These are phyloP conservation scores for Phytophthora citricola DNA, from an alignment of 352 stramenopile species.

Conservation along the genomic window DNA sequence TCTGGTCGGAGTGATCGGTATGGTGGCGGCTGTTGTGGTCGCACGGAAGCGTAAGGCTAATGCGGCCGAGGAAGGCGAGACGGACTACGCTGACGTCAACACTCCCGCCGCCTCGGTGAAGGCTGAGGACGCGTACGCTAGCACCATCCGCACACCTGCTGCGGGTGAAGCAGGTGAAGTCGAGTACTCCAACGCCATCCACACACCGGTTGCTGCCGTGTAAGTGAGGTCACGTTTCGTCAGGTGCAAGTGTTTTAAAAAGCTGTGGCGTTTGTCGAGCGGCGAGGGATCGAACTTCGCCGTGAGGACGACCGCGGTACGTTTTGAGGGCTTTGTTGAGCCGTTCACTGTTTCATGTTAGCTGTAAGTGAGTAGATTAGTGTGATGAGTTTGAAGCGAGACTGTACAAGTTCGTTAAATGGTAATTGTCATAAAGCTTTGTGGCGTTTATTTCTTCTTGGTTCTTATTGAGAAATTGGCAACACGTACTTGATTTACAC, in stretches of 20 bases:
- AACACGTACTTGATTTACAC: too few species aligned
- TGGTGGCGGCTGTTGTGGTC: constrained; percentile 47
- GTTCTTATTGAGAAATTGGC: too few species aligned
- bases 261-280: constrained; percentile 3
- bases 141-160: constrained; percentile 6
- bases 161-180: not conserved
- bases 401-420: constrained; percentile 15
- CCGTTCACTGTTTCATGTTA: constrained; percentile 16
- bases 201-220: constrained; percentile 14
- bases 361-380: constrained; percentile 14
- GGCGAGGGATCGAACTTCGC: constrained; percentile 28
- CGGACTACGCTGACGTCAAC: constrained; percentile 37
- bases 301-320: constrained; percentile 1
- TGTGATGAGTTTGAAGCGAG: constrained; percentile 18
- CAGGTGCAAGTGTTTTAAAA: constrained; percentile 9
- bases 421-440: constrained; percentile 1
- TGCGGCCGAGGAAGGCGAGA: constrained; percentile 19
- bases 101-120: constrained; percentile 25
- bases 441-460: too few species aligned
- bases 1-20: constrained; percentile 48
- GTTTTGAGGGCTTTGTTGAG: constrained; percentile 1
- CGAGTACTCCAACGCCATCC: constrained; percentile 27
- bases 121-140: constrained; percentile 9
- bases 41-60: constrained; percentile 46
- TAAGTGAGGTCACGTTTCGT: constrained; percentile 13